These are phyloP conservation scores for Gremmenia infestans DNA, from an alignment of 2,329 filamentous ascomycete genomes.

Conservation along the genomic window DNA sequence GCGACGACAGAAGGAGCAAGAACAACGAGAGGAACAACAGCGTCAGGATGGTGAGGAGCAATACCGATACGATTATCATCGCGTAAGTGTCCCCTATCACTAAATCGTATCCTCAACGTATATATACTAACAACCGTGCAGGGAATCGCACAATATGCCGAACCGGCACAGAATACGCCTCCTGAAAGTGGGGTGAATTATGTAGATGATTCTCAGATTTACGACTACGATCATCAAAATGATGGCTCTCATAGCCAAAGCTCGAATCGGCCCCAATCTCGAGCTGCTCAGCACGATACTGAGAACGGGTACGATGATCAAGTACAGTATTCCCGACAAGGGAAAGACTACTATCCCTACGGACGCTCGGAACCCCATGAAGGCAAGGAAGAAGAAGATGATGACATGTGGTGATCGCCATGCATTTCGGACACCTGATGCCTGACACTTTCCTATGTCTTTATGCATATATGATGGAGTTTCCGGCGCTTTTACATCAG, in stretches of 20 bases:
- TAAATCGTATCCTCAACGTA: neutral
- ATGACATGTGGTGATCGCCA: conserved; percentile 32
- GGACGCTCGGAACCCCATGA: conserved; percentile 19
- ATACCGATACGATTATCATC: conserved; percentile 34
- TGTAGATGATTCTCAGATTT: conserved; percentile 46
- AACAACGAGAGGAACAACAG: conserved; percentile 30
- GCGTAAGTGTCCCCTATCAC: conserved; percentile 21
- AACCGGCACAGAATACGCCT: conserved; percentile 24
- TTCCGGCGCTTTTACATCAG: conserved; percentile 24
- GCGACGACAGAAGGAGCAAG: conserved; percentile 39
- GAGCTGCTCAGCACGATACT: conserved; percentile 28
- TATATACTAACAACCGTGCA: conserved; percentile 19
- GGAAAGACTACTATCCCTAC: conserved; percentile 29
- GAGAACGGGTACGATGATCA: conserved; percentile 30
- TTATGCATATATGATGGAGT: conserved; percentile 33
- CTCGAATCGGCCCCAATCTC: conserved; percentile 30
- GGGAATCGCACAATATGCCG: conserved; percentile 33
- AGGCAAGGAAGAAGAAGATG: conserved; percentile 22
- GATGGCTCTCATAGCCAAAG: conserved; percentile 30
- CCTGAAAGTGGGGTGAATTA: conserved; percentile 36
- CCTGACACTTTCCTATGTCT: conserved; percentile 6
- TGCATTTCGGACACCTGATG: conserved; percentile 7
- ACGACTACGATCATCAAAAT: conserved; percentile 41
- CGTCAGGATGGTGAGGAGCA: conserved; percentile 31
- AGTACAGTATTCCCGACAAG: conserved; percentile 23